Conservation (phyloP, 768 basidiomycete species). For the Mycena crocata region DNA sequence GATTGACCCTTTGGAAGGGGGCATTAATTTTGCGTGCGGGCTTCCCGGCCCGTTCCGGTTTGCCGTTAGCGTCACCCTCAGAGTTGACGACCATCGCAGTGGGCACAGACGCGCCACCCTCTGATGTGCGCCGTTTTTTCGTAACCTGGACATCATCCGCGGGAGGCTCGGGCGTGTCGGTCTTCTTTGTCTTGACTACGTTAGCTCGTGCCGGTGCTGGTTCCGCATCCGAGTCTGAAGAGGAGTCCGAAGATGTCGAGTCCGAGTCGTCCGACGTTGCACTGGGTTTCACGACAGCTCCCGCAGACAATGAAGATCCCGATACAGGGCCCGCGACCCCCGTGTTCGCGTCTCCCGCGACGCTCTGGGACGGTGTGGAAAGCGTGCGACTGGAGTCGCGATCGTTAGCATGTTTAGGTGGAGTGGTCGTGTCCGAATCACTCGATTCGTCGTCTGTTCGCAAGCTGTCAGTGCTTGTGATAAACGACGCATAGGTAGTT, state of each 20-base stretch:
- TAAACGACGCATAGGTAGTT: not conserved
- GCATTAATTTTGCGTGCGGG: constrained; percentile 58
- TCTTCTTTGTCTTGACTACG: constrained; percentile 26
- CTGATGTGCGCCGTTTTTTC: constrained; percentile 73
- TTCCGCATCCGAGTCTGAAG: constrained; percentile 37
- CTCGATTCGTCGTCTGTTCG: constrained; percentile 52
- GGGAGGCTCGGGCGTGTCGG: constrained; percentile 13
- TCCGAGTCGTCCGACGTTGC: constrained; percentile 21
- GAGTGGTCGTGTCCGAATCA: constrained; percentile 35
- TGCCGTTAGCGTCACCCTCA: constrained; percentile 9
- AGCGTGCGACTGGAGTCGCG: constrained; percentile 56
- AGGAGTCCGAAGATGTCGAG: constrained; percentile 23
- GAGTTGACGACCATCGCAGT: constrained; percentile 52
- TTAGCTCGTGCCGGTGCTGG: not conserved
- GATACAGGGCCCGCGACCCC: not conserved
- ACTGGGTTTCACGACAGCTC: not conserved
- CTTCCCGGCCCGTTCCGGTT: constrained; percentile 41
- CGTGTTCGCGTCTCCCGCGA: not conserved
- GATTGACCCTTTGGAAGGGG: constrained; percentile 86
- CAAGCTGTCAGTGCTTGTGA: constrained; percentile 24
- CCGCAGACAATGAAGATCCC: too few species aligned
- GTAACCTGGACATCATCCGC: constrained; percentile 49
- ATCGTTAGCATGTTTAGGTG: constrained; percentile 17
- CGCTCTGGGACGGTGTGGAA: constrained; percentile 24
- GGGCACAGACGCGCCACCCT: constrained; percentile 59